Base-by-base conservation (phyloP, 768 basidiomycete species). In the Neoboletus subvelutipes region DNA sequence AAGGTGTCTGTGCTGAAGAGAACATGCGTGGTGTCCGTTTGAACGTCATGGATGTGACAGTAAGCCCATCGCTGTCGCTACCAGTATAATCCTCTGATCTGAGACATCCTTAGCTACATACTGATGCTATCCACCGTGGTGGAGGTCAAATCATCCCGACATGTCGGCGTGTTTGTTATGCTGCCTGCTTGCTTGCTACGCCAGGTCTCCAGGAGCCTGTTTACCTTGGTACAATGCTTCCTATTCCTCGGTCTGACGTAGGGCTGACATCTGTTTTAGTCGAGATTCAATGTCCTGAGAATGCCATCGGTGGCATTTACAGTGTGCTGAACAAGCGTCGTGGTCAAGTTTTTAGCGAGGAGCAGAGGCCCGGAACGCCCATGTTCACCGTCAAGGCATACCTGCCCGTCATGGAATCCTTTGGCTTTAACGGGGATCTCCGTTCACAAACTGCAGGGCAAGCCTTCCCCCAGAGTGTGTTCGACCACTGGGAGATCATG, bases 301-400 rank as follows among this genome's bases (percentile, higher is more conserved):
- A 83, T 72, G 95, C 92, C 58, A 96, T 98, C 64, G 96, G 95
- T 76, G 95, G 96, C 81, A 92, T 98, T 77, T 98, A 98, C 87
- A 84, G 82, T 53, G 84, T 83, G 61, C 76, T 94, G 78, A 98
- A 97, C 86, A 93, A 90, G 79, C 91, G 94, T 71, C 92, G 95
- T 84, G 96, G 96, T 62, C 94, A 97, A 73, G 96, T 99, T 60
- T 96, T 95, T 84, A 90, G 89, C 65, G 92, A 98, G 77, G 96
- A 98, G 76, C 97, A 98, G 78, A 81, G 95, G 68, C 80, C 86
- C 4, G 96, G 97, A 79, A 99, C 97, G 18, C 97, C 97, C 61
- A 97, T 98, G 94, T 96, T 96, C 87, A 98, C 90, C 46, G 89
- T 99, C 77, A 98, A 97, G 84, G 94, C 94, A 26, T 94, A 93